Base-by-base conservation (phyloP, 495 filamentous ascomycete genomes). In the Apodospora peruviana region DNA sequence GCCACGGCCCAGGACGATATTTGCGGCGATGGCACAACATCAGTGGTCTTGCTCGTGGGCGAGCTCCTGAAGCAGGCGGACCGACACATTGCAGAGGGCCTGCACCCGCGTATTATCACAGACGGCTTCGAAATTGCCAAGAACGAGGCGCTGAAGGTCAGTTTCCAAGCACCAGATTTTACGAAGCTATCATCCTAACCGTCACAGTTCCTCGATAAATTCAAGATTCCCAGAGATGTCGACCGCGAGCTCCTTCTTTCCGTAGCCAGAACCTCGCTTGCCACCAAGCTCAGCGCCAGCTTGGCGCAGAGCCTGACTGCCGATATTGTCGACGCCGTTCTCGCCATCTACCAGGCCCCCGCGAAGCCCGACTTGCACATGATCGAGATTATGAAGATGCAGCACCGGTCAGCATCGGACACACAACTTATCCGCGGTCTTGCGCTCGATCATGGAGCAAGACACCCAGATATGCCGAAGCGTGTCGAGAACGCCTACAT, bases 361-460 rank as follows among this genome's bases (percentile, higher is more conserved):
- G 84, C 82, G 54, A 97, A 96, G 72, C 93, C 93, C 39, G 93
- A 99, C 67, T 69, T 99, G 52, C 91, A 97, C 71, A 99, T 99
- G 93, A 78, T 99, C 53, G 93, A 99, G 70, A 96, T 99, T 56
- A 97, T 97, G 94, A 96, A 94, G 64, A 99, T 99, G 93, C 93
- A 97, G 67, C 93, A 99, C 73, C 88, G 91, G 48, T 87, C 86
- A 32, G 91, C 93, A 40, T 87, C 93, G 10, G 93, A 99, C 66
- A 99, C 93, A 21, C 90, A 95, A 60, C 82, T 99, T 36, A 95
- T 99, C 61, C 82, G 85, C 52, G 93, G 93, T 45, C 78, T 99
- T 25, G 93, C 88, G 5, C 73, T 99, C 48, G 93, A 99, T 52
- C 93, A 99, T 67, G 93, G 93, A 56, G 93, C 93, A 4, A 80